A percentile compares a stretch with the other conserved stretches of the same genome.
These are phyloP conservation scores for Allium sativum DNA, from an alignment of 106 monocot genomes.

Conservation along the genomic window DNA sequence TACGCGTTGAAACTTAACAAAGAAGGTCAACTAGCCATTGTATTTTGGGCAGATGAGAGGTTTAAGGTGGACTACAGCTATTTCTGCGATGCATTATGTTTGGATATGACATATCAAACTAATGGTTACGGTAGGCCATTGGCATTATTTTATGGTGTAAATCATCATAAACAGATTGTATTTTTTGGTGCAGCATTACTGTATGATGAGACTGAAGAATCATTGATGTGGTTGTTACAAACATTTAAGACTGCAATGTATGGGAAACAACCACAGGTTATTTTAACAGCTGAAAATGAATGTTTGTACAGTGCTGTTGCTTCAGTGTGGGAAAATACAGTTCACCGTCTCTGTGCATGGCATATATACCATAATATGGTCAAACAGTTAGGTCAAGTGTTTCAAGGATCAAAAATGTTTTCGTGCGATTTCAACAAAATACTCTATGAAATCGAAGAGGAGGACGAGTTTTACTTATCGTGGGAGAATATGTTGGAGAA, in stretches of 20 bases:
- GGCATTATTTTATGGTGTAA: slow-evolving; percentile 25
- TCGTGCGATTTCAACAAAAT: slow-evolving; percentile 3
- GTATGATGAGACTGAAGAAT: slow-evolving; percentile 18
- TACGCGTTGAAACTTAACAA: slow-evolving; percentile 20
- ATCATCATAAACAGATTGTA: slow-evolving; percentile 22
- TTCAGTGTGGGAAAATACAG: slow-evolving; percentile 14
- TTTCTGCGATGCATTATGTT: slow-evolving; percentile 33
- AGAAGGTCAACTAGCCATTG: slow-evolving; percentile 7
- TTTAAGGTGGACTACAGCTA: slow-evolving; percentile 20
- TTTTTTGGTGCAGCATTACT: slow-evolving; percentile 28
- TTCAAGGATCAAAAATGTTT: slow-evolving; percentile 4
- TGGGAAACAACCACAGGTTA: slow-evolving; percentile 17
- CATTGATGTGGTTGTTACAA: slow-evolving; percentile 25
- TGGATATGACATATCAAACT: slow-evolving; percentile 24
- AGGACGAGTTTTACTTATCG: neutral
- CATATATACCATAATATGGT: neutral
- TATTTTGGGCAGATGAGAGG: slow-evolving; percentile 33
- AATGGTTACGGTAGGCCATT: slow-evolving; percentile 14
- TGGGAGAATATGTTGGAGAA: slow-evolving; percentile 1
- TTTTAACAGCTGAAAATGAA: slow-evolving; percentile 15
- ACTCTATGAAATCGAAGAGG: slow-evolving; percentile 3
- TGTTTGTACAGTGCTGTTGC: slow-evolving; percentile 13
- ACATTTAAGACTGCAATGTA: slow-evolving; percentile 21
- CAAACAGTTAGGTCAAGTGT: neutral
- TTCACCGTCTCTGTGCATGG: neutral